Base-by-base conservation (phyloP, 108 stramenopile genomes). In the Conticribra weissflogii region DNA sequence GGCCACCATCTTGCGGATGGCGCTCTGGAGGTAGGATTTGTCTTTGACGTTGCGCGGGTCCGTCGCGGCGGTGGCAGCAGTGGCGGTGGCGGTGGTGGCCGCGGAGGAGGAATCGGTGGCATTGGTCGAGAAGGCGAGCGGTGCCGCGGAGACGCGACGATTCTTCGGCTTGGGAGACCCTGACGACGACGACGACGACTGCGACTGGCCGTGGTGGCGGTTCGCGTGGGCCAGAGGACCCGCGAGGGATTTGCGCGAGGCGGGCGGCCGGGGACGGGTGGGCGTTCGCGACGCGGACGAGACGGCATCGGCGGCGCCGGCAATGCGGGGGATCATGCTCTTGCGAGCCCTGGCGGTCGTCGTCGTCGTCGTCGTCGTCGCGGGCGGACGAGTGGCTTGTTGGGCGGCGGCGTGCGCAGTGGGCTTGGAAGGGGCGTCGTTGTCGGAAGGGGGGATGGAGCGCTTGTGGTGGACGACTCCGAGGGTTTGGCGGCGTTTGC, bases 1-100 rank as follows among this genome's bases (percentile, higher is more conserved):
- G 29, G 72, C 66, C 22, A 90, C 75, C 76, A 96, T 88, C 44
- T 64, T 68, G 15, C 81, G 82, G 41, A 96, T 81, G 57, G 71
- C 83, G 19, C 54, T 65, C 22, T 59, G 63, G 28, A 90, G 54
- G 83, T 85, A 91, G 47, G 66, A 58, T 71, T 86, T 90, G 84
- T 93, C 91, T 36, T 71, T 64, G 24, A 72, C 33, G 56, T 70
- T 57, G 7, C 83, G 79, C 18, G 82, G 82, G 52, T 83, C 82
- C 29, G 54, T 71, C 14, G 60, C 24, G 15, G 71, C 30, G 3
- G 19, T 23, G 15, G 23, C 44, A 33, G 18, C 29, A 46, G 30
- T 44, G 56, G 21, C 21, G 57, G 17, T 44, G 30, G 58, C n/a
- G 24, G 16, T n/a, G 36, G 23, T 34, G 16, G 34, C 54, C 21